These are phyloP conservation scores for Rheum nobile DNA, from an alignment of 148 eudicot genomes.

Conservation along the genomic window DNA sequence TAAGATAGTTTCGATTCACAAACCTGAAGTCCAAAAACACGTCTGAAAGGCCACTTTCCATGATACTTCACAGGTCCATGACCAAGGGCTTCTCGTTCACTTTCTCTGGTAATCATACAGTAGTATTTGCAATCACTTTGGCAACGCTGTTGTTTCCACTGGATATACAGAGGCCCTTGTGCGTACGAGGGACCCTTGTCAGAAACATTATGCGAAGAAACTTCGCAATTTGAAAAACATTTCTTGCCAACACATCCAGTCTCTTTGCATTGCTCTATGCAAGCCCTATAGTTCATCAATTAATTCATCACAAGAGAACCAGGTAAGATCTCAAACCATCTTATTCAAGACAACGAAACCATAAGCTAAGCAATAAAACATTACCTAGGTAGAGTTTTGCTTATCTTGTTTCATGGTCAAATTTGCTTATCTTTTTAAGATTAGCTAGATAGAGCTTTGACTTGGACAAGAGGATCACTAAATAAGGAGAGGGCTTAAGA, in stretches of 20 bases:
- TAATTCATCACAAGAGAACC: not conserved
- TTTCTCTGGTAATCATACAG: conserved; percentile 72
- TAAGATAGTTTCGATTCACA: conserved; percentile 5
- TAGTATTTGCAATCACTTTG: conserved; percentile 71
- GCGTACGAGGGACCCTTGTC: conserved; percentile 45
- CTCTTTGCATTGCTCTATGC: conserved; percentile 39
- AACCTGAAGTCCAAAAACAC: conserved; percentile 74
- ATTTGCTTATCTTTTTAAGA: no score
- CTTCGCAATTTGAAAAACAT: conserved; percentile 56
- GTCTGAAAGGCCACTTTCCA: conserved; percentile 91
- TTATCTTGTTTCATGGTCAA: not conserved
- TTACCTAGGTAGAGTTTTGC: not conserved
- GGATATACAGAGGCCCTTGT: conserved; percentile 44
- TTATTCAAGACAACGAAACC: not conserved
- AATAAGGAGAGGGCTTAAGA: not conserved
- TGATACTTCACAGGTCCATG: conserved; percentile 67
- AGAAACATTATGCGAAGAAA: conserved; percentile 28
- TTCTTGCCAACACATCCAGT: conserved; percentile 53
- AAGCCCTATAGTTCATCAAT: conserved; percentile 32
- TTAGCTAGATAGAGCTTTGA: not conserved
- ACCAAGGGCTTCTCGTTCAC: conserved; percentile 47
- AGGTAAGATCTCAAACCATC: not conserved
- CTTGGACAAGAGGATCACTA: not conserved
- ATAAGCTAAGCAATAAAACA: not conserved
- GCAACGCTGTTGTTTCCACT: conserved; percentile 66